phyloP scores from a whole-genome alignment of 805 yeast genomes.

The Wickerhamiella vanderwaltii region DNA sequence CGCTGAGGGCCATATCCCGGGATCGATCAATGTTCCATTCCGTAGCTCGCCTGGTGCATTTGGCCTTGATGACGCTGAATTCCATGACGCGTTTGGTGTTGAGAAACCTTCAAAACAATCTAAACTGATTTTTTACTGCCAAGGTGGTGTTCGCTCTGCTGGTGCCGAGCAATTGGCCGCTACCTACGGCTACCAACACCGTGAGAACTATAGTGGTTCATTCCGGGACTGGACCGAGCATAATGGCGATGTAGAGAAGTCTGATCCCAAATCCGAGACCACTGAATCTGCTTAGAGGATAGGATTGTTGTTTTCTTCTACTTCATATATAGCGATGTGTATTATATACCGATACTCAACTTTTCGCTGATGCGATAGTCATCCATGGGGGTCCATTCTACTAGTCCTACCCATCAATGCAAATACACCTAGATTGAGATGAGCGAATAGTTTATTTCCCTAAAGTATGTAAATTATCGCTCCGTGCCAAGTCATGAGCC shows the following conservation, averaged over 20 bases:
- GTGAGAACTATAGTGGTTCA: constrained; percentile 81
- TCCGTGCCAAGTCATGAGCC: no score
- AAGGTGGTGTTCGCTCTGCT: constrained; percentile 82
- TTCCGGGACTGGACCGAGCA: constrained; percentile 68
- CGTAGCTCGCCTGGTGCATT: constrained; percentile 89
- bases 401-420: no score
- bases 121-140: constrained; percentile 79
- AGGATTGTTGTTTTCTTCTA: no score
- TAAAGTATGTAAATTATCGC: no score
- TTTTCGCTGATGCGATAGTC: no score
- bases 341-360: no score
- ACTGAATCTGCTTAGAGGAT: no score
- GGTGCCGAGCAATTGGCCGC: constrained; percentile 87
- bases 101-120: constrained; percentile 60
- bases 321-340: no score
- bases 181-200: constrained; percentile 72
- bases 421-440: no score
- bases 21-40: constrained; percentile 76
- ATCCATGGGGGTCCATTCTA: no score
- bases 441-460: no score
- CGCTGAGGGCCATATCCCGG: constrained; percentile 65
- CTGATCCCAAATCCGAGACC: constrained; percentile 1
- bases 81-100: constrained; percentile 68
- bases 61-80: constrained; percentile 65
- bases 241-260: constrained; percentile 48